Base-by-base conservation (phyloP, 495 filamentous ascomycete genomes). In the Tuber umbilicatum region DNA sequence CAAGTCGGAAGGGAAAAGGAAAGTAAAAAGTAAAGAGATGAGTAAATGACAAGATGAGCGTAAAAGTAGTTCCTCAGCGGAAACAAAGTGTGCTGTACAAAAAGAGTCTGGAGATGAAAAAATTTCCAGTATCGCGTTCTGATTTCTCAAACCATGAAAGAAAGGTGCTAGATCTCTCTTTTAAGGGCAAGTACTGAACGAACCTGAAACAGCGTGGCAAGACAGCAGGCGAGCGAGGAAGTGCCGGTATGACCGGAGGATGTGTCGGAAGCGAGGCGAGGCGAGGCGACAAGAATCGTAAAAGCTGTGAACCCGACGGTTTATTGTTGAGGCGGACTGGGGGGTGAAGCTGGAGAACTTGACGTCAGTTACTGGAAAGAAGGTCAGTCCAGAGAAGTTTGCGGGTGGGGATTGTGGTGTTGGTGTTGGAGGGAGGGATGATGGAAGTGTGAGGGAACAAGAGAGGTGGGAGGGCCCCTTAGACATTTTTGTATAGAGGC, bases 321-420 rank as follows among this genome's bases (percentile, higher is more conserved):
- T 64, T 64, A 35, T 64, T 64, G 55, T 64, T 64, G 55, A 64
- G 55, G 50, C n/a, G 5, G 50, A 60, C 50, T 2, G 4, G 31
- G 14, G 16, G 50, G 27, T 16, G 27, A 64, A 64, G 55, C 55
- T 31, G 27, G 55, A 35, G 55, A 35, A 35, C 27, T 17, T 27
- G 55, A 64, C 10, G 55, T 64, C 55, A 64, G 55, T 35, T 64
- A 35, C 27, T 64, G 55, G 76, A 17, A 77, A 79, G 23, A 79
- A 68, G 47, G 39, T 81, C 68, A 82, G 77, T 35, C 73, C 74
- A 21, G 76, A 74, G 60, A 75, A 74, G 14, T 79, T 81, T 70
- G 81, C 70, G 73, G 75, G 69, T 23, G 73, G 55, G 45, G 73
- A 19, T 21, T 72, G 73, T 35, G 43, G 55, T 27, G 27, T 64